Percentiles rank a stretch among this genome's conserved stretches.
These are phyloP conservation scores for Boletus sp. DNA, from an alignment of 768 basidiomycete genomes.

Conservation along the genomic window DNA sequence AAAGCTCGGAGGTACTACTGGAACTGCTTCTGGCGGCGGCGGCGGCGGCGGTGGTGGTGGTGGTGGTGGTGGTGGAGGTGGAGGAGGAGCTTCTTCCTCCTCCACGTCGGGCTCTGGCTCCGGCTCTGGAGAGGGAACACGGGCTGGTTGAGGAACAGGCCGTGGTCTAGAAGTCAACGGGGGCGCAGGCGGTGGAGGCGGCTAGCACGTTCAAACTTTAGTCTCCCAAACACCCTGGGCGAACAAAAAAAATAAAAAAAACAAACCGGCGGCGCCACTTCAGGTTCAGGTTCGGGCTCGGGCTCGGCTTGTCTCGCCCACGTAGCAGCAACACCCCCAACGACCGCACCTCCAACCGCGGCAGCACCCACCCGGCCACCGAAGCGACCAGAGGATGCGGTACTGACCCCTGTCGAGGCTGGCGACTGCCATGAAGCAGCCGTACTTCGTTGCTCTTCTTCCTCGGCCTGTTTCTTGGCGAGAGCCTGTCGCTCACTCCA, in stretches of 20 bases:
- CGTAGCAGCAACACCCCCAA: conserved; percentile 28
- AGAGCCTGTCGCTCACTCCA: conserved; percentile 92
- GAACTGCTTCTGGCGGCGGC: conserved; percentile 11
- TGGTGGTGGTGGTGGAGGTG: conserved; percentile 20
- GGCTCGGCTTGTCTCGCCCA: conserved; percentile 21
- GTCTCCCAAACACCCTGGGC: not conserved
- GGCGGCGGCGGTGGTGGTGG: conserved; percentile 25
- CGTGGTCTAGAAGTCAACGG: conserved; percentile 20
- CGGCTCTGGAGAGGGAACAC: conserved; percentile 21
- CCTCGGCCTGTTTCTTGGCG: conserved; percentile 83
- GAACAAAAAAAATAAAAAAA: not conserved
- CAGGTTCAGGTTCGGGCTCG: conserved; percentile 27
- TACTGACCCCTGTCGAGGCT: conserved; percentile 29
- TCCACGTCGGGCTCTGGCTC: conserved; percentile 21
- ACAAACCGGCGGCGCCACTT: conserved; percentile 31
- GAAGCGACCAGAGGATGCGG: conserved; percentile 39
- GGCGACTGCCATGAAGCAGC: conserved; percentile 47
- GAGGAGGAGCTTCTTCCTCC: conserved; percentile 15
- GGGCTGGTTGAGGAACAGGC: conserved; percentile 16
- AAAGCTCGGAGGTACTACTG: conserved; percentile 16
- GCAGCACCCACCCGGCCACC: conserved; percentile 28
- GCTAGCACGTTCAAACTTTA: conserved; percentile 6
- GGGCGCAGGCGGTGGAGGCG: conserved; percentile 29
- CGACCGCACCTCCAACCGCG: conserved; percentile 33
- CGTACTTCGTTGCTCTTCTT: conserved; percentile 67